Percentiles rank a stretch among this genome's conserved stretches.
Evolutionary conservation across 2,329 filamentous ascomycete species (phyloP).

Genomic region (Aureobasidium sp.): DNA sequence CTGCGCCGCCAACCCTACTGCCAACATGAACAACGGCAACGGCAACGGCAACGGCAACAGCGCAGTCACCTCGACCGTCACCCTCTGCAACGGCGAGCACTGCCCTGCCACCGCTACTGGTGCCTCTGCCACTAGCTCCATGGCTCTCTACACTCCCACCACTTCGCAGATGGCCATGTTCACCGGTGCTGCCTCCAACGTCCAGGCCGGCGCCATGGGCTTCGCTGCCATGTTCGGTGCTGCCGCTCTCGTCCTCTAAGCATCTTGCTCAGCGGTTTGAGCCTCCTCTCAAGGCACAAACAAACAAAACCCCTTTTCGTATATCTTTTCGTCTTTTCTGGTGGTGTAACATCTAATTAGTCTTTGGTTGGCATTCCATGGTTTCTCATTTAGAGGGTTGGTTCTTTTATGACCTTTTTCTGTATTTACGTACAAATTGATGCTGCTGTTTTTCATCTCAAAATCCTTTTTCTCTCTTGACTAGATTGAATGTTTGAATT

Average conservation of each 20-base stretch:
- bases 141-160: constrained; percentile 3
- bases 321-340: background rate
- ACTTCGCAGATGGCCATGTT: constrained; percentile 3
- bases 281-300: background rate
- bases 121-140: background rate
- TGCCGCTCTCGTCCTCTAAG: constrained; percentile 17
- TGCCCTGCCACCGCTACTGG: background rate
- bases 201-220: constrained; percentile 13
- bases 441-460: background rate
- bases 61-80: constrained; percentile 10
- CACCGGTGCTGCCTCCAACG: constrained; percentile 15
- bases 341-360: background rate
- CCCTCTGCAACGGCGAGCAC: constrained; percentile 8
- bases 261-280: background rate
- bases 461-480: background rate
- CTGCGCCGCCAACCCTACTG: constrained; percentile 12
- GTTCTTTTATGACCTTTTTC: background rate
- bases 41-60: background rate
- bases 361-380: constrained; percentile 10
- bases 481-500: too few species aligned
- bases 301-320: background rate
- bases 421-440: background rate
- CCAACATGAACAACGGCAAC: constrained; percentile 7
- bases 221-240: constrained; percentile 12
- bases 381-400: background rate